Percentiles rank a stretch among this genome's conserved stretches.
Evolutionary conservation across 345 rosid genomes (phyloP).

Genomic region (Ceriops zippeliana): DNA sequence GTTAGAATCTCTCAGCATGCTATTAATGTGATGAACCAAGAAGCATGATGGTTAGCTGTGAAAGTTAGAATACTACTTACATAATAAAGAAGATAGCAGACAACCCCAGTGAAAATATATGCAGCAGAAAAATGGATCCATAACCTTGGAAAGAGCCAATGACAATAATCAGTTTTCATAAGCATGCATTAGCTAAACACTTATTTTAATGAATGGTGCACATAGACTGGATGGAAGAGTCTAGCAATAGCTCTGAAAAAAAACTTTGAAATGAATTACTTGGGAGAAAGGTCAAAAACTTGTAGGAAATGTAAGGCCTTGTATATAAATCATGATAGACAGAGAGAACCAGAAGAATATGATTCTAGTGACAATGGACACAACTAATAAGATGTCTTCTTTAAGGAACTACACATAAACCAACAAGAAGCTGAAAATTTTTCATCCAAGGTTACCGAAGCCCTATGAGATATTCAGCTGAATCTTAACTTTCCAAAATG

Average conservation of each 20-base stretch:
- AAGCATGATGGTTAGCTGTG: slow-evolving; percentile 9
- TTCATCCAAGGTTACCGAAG: too few relatives aligned
- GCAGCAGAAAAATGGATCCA: slow-evolving; percentile 93
- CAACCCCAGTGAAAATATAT: slow-evolving; percentile 76
- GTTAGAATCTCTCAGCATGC: slow-evolving; percentile 14
- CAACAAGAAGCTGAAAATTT: too few relatives aligned
- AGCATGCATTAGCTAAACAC: slow-evolving; percentile 10
- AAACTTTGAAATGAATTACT: background rate
- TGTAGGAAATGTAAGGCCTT: background rate
- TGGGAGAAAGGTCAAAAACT: background rate
- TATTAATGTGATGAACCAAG: slow-evolving; percentile 11
- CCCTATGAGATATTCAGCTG: too few relatives aligned
- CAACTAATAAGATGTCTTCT: too few relatives aligned
- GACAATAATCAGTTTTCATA: slow-evolving; percentile 25
- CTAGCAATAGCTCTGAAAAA: background rate
- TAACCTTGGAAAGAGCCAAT: slow-evolving; percentile 56
- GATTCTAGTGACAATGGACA: too few relatives aligned
- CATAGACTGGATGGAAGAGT: background rate
- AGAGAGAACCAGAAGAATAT: too few relatives aligned
- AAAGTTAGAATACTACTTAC: slow-evolving; percentile 47
- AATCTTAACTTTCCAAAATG: too few relatives aligned
- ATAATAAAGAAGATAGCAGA: slow-evolving; percentile 76
- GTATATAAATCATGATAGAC: too few relatives aligned
- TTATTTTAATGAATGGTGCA: slow-evolving; percentile 1
- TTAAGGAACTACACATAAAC: too few relatives aligned